These are phyloP conservation scores for Sophora flavescens DNA, from an alignment of 306 rosid genomes.

Conservation along the genomic window DNA sequence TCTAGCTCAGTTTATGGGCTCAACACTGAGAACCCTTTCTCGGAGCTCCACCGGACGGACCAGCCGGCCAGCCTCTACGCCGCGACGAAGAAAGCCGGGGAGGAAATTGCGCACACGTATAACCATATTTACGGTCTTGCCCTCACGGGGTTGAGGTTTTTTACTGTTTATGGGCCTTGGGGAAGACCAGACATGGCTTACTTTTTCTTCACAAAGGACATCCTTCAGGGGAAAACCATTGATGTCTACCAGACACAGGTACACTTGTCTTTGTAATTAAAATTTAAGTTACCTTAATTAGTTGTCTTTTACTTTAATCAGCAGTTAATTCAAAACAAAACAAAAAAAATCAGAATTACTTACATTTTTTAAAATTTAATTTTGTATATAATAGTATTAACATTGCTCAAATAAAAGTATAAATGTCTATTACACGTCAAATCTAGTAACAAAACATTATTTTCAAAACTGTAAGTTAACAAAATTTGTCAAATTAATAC, in stretches of 20 bases:
- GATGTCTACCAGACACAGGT: conserved; percentile 66
- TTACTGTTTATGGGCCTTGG: conserved; percentile 95
- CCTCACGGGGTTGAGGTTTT: conserved; percentile 81
- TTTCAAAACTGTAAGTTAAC: too few relatives aligned
- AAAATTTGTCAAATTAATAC: too few relatives aligned
- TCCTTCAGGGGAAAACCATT: conserved; percentile 73
- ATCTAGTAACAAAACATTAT: too few relatives aligned
- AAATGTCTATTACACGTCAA: too few relatives aligned
- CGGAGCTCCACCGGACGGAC: conserved; percentile 78
- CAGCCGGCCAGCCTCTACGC: conserved; percentile 94
- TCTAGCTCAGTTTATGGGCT: conserved; percentile 90
- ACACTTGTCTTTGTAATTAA: too few relatives aligned
- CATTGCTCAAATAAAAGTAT: too few relatives aligned
- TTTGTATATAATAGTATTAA: too few relatives aligned
- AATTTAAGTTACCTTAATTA: too few relatives aligned
- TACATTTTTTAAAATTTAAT: too few relatives aligned
- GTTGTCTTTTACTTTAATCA: too few relatives aligned
- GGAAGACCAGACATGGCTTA: conserved; percentile 96
- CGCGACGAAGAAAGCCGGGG: conserved; percentile 92
- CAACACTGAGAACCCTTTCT: conserved; percentile 78
- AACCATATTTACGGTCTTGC: conserved; percentile 88
- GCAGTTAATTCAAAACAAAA: too few relatives aligned
- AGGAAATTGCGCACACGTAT: conserved; percentile 87
- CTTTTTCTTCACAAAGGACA: conserved; percentile 86
- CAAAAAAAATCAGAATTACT: too few relatives aligned